A percentile compares a stretch with the other conserved stretches of the same genome.
Evolutionary conservation across 257 asterid genomes (phyloP).

Genomic region (Verbascum thapsus): DNA sequence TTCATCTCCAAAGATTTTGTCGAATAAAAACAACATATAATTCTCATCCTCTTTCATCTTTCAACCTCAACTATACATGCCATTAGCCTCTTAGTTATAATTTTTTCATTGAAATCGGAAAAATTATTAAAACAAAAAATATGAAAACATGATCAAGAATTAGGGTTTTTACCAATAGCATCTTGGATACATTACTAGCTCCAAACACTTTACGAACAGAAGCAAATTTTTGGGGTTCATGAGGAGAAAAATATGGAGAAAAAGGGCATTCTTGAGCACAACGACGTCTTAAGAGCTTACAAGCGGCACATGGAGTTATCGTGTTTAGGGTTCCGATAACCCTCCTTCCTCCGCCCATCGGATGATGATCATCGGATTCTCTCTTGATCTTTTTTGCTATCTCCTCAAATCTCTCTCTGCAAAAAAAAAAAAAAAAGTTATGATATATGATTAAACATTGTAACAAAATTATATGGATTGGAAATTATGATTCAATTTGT

Average conservation of each 20-base stretch:
- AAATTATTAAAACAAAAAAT: not conserved
- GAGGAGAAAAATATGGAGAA: conserved; percentile 86
- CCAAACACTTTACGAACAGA: conserved; percentile 91
- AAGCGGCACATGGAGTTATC: conserved; percentile 86
- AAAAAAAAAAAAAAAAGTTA: not conserved
- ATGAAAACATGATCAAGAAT: not conserved
- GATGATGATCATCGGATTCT: conserved; percentile 52
- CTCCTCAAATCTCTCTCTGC: conserved; percentile 80
- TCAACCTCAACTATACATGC: too few relatives aligned
- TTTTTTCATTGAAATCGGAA: too few relatives aligned
- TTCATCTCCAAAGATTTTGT: too few relatives aligned
- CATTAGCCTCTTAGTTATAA: too few relatives aligned
- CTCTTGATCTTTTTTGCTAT: conserved; percentile 81
- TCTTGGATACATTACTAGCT: conserved; percentile 89
- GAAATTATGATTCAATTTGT: not conserved
- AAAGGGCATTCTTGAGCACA: conserved; percentile 91
- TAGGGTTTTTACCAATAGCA: conserved; percentile 70
- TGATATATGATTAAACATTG: too few relatives aligned
- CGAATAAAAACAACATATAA: too few relatives aligned
- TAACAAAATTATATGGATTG: not conserved
- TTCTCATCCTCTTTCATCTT: too few relatives aligned
- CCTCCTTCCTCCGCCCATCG: conserved; percentile 47
- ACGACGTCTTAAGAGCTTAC: conserved; percentile 82
- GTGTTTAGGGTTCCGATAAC: conserved; percentile 56
- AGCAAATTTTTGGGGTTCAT: conserved; percentile 83